Base-by-base conservation (phyloP, 805 yeast genomes). In the Phaffomyces antillensis region DNA sequence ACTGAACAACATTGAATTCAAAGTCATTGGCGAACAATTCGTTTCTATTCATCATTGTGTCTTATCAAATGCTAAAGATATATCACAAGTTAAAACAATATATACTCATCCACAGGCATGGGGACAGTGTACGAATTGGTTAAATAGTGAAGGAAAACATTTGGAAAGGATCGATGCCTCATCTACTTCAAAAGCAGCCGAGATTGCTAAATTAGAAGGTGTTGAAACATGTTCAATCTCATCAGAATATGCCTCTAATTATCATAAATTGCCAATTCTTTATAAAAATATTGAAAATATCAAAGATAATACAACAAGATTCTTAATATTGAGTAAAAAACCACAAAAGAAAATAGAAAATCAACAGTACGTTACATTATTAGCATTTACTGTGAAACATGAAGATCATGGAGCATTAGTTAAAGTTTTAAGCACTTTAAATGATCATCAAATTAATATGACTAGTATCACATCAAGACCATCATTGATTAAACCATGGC, bases 41-140 rank as follows among this genome's bases (percentile, higher is more conserved):
- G 97, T 91, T 2, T 62, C 83, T 1, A 86, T 91, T 47, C 83
- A 80, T 46, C 98, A 93, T 66, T 83, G 83, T 60, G 68, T 91
- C 34, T 67, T 81, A 48, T 64, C 81, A 5, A 67, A 61, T 50
- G 71, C 76, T 9, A 54, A 58, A 39, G 70, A 69, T 31, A 52
- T 83, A 4, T 51, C 61, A 1, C 60, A 71, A 13, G 73, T 89
- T 42, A 63, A 59, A 15, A 75, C 71, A 30, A 74, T 91, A 17
- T 86, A 86, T 65, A 86, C 96, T 4, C 99, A 91, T 64, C 97
- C 99, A 2, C 99, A 91, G 62, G 99, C 90, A 0, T 91, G 99
- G 99, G 95, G 96, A 10, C 99, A 91, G 61, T 82, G 86, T 41
- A 67, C 73, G 3, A 61, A 67, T 20, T 93, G 86, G 67, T 59